Evolutionary conservation across 257 asterid species (phyloP), one percentile per base, ranked within the genome.

Genomic region (Przewalskia tangutica): DNA sequence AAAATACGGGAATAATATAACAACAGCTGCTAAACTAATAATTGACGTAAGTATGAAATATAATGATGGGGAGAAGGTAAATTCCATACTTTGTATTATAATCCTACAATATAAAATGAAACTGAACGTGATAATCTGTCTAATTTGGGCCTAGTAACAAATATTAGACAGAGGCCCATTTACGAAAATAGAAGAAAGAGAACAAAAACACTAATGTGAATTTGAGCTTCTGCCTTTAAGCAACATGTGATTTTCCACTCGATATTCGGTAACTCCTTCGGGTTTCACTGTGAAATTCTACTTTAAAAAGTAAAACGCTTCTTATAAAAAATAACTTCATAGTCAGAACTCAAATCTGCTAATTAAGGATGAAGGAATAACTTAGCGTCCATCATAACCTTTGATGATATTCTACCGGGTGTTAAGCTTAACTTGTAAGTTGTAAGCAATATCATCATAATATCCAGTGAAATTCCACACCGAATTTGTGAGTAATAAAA

Each of bases 251-350:
- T 60, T 60, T 59, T 59, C 20, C 36, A 9, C 3, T 20, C 34
- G 0, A 8, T 58, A 8, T 59, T 18, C 4, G 6, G n/a, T 16
- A 18, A 18, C 5, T 2, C 2, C 3, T n/a, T 59, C 3, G 0
- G 0, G 23, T 13, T 27, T 59, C 10, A 18, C 1, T 0, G 66
- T 20, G 2, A 60, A 20, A 5, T 0, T 0, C 0, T 1, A 4
- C 0, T 2, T 18, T 18, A 0, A 20, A 59, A 20, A 8, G 13
- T 62, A 5, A 62, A 27, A 62, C 1, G 0, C n/a, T 62, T 0
- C 2, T 27, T 27, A 27, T 2, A 11, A 11, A 63, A 12, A 63
- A 27, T 27, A 12, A 1, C 1, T 63, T 5, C 0, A 11, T 27
- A 7, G 2, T 27, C 2, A 1, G 3, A 5, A n/a, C n/a, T n/a